phyloP scores from a whole-genome alignment of 139 green algal genomes.

The Zygnema cylindricum region DNA sequence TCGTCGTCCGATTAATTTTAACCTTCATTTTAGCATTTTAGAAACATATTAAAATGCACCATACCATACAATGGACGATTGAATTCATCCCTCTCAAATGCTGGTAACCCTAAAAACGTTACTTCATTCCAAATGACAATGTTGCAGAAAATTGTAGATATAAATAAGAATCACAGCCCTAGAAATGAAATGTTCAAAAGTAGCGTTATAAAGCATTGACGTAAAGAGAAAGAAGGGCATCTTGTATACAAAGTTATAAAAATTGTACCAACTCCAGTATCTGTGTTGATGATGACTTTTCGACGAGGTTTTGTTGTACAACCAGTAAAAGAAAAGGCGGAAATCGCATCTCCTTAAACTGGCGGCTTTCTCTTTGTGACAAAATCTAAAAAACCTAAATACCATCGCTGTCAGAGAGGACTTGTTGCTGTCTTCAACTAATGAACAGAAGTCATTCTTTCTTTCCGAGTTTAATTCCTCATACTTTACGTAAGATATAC shows the following conservation, averaged over 20 bases:
- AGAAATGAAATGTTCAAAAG: background rate
- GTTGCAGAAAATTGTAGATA: background rate
- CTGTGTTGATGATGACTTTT: background rate
- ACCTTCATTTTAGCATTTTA: no score
- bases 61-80: no score
- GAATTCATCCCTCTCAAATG: no score
- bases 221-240: background rate
- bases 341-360: background rate
- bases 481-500: no score
- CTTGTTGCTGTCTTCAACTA: no score
- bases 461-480: no score
- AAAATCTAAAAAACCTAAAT: no score
- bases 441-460: no score
- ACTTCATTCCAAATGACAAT: background rate
- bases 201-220: background rate
- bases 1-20: no score
- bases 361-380: no score
- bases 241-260: background rate
- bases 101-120: background rate
- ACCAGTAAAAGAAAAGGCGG: background rate
- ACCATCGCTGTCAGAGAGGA: no score
- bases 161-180: background rate
- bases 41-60: no score
- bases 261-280: background rate
- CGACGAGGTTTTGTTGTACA: background rate